Percentiles rank a stretch among this genome's conserved stretches.
These are phyloP conservation scores for Colletotrichum tabaci DNA, from an alignment of 2,329 filamentous ascomycete genomes.

Conservation along the genomic window DNA sequence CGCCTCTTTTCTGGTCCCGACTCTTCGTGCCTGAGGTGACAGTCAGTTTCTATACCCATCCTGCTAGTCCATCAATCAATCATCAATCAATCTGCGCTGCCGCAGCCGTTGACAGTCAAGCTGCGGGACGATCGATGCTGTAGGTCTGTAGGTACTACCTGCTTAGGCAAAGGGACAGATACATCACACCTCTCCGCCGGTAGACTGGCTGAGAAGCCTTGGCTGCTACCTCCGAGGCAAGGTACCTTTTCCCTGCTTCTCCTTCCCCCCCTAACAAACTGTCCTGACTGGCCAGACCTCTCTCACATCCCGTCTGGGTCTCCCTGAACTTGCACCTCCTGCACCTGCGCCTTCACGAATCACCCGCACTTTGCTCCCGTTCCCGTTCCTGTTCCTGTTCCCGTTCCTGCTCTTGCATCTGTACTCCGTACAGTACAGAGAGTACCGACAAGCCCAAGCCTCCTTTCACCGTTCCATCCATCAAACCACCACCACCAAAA, in stretches of 20 bases:
- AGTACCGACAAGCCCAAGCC: constrained; percentile 7
- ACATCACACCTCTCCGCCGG: too few relatives aligned
- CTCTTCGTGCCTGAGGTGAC: not conserved
- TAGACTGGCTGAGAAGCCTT: constrained; percentile 9
- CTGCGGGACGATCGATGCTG: not conserved
- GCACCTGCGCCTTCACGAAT: not conserved
- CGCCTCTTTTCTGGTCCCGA: not conserved
- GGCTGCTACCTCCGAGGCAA: constrained; percentile 6
- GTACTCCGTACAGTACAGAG: too few relatives aligned
- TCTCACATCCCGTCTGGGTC: constrained; percentile 7
- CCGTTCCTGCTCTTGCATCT: not conserved
- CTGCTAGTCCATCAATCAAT: not conserved
- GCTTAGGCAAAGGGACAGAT: not conserved
- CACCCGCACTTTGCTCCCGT: constrained; percentile 3
- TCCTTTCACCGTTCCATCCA: constrained; percentile 29
- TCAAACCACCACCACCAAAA: constrained; percentile 21
- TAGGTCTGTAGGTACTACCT: not conserved
- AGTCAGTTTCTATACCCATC: not conserved
- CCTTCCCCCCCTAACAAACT: constrained; percentile 16
- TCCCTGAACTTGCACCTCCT: not conserved
- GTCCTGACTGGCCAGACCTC: constrained; percentile 19
- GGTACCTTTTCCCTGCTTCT: constrained; percentile 10
- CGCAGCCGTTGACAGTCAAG: not conserved
- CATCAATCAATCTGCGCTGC: not conserved
- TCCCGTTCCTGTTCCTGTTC: not conserved